phyloP scores from a whole-genome alignment of 352 stramenopile species.

The Salisapilia sapeloensis region DNA sequence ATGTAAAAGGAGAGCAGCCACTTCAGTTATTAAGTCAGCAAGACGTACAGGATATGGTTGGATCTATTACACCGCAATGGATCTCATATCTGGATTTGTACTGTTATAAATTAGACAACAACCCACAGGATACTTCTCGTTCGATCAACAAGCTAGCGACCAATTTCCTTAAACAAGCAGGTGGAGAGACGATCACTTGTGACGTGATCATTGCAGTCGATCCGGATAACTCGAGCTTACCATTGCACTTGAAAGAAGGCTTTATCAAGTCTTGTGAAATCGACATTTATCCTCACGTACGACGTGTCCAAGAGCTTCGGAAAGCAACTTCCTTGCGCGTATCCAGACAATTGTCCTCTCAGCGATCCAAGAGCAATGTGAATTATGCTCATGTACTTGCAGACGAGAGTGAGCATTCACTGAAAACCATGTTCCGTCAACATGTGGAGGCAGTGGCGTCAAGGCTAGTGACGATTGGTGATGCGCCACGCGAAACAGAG shows the following conservation, averaged over 20 bases:
- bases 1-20: constrained; percentile 3
- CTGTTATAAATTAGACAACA: constrained; percentile 26
- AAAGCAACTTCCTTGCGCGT: too few species aligned
- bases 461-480: too few species aligned
- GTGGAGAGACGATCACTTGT: constrained; percentile 9
- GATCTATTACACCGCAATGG: constrained; percentile 17
- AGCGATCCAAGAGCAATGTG: too few species aligned
- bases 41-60: constrained; percentile 31
- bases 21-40: constrained; percentile 27
- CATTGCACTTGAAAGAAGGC: constrained; percentile 42
- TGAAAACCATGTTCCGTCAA: too few species aligned
- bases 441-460: too few species aligned
- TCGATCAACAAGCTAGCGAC: neutral
- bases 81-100: constrained; percentile 45
- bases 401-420: too few species aligned
- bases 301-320: constrained; percentile 41
- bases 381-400: too few species aligned
- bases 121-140: constrained; percentile 4
- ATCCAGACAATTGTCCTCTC: too few species aligned
- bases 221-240: constrained; percentile 18
- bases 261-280: constrained; percentile 48
- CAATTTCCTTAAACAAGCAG: constrained; percentile 6
- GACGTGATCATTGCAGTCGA: constrained; percentile 54
- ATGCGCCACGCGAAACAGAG: too few species aligned
- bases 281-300: constrained; percentile 40